Evolutionary conservation across 768 basidiomycete species (phyloP), one percentile per base, ranked within the genome.

Genomic region (Leccinum subgranulosum): DNA sequence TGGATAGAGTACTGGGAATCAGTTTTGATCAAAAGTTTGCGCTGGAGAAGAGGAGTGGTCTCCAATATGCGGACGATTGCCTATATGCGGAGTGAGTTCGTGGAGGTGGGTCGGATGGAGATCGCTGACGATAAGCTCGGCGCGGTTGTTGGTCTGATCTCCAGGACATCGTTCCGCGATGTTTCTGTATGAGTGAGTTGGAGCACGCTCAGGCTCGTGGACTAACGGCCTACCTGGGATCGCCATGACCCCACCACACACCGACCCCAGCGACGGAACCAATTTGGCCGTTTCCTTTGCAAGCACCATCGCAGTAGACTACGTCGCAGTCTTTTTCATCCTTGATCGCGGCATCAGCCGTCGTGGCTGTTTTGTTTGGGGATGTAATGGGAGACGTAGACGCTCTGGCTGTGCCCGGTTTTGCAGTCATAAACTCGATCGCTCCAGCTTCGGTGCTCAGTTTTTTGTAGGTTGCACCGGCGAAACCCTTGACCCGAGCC

Each of bases 271-370:
- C 95, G 43, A 81, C 61, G 0, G 89, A 80, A 1, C 80, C 83
- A 3, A 28, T 29, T 66, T 84, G 74, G 0, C 95, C 95, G 67
- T 98, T 98, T 2, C 86, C 84, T 65, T 82, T 84, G 61, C 92
- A 94, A 6, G 93, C 88, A 11, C 95, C 95, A 70, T 98, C 95
- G 19, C 81, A 87, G 64, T 92, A 96, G 1, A 94, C 94, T 12
- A 88, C 74, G 43, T 75, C 69, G 63, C 69, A 74, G 3, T 66
- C 68, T 3, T 39, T 51, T 55, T 70, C 73, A 25, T 76, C 70
- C 11, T 60, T 54, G 1, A 68, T 54, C 25, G 59, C 60, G 19
- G 45, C 17, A 34, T 14, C 49, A 15, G 19, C 39, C 17, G 53
- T 25, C 14, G 33, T 5, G 9, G 34, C 10, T 23, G 47, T 15